Evolutionary conservation across 139 green algal species (phyloP), one percentile per base, ranked within the genome.

Genomic region (Chlorella sorokiniana): DNA sequence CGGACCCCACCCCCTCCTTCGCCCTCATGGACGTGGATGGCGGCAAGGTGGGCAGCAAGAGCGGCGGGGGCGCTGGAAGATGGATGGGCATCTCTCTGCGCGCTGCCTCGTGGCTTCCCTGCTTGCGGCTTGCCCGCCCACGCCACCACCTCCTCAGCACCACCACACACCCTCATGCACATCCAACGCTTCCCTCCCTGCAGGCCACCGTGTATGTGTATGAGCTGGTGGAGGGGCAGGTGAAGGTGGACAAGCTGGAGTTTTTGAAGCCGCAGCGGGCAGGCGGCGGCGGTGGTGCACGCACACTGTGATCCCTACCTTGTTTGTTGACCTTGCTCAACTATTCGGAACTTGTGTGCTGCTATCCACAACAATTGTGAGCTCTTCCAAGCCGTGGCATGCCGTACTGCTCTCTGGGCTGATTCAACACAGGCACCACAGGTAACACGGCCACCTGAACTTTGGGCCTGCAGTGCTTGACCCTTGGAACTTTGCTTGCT

Each of bases 11-110:
- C 22, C 96, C 96, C 51, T 95, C 87, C 86, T 99, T 99, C 86
- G 92, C 97, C 35, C 92, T 99, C 9, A 96, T 99, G 93, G 96
- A 99, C 78, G 85, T 99, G n/a, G 93, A 98, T 59, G 96, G 92
- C 0, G 84, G 31, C 44, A 95, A 93, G 73, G 73, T 78, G 48
- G 11, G 70, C 33, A 11, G 71, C n/a, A 22, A 33, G 56, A 10
- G 56, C 23, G 56, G 18, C 56, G 6, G 16, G 56, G 29, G 56
- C 14, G 48, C 48, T 11, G 16, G 48, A 16, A 56, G 56, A 65
- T 16, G 6, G 56, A 6, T n/a, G 10, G 56, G 56, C 56, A 65
- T 65, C 23, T 16, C 56, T 65, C 18, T 65, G 56, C 56, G n/a
- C 48, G 48, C 48, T 59, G 48, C n/a, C n/a, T n/a, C n/a, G n/a